Percentiles rank a stretch among this genome's conserved stretches.
phyloP scores from a whole-genome alignment of 495 filamentous ascomycete species.

The Opeltia flavorubescens region DNA sequence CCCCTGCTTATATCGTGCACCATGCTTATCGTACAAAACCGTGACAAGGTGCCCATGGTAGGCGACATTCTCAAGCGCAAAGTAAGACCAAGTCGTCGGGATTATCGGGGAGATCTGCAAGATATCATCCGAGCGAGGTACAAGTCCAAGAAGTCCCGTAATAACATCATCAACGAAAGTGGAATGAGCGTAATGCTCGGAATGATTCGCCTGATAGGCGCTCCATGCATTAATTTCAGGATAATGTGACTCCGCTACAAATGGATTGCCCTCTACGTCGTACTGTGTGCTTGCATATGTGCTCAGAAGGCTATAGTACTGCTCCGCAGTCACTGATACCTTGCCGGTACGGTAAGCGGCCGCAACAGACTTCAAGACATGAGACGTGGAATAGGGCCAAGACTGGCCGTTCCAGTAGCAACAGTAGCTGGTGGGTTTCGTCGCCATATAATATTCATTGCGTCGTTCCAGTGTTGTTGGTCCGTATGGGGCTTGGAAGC shows the following conservation, averaged over 20 bases:
- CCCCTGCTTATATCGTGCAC: slow-evolving; percentile 22
- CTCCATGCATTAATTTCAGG: slow-evolving; percentile 27
- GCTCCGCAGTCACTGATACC: slow-evolving; percentile 21
- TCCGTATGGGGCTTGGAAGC: slow-evolving; percentile 27
- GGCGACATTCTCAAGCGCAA: slow-evolving; percentile 28
- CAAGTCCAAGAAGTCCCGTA: slow-evolving; percentile 29
- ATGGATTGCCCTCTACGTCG: slow-evolving; percentile 25
- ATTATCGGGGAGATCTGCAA: slow-evolving; percentile 27
- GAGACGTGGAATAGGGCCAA: slow-evolving; percentile 30
- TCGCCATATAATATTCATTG: slow-evolving; percentile 26
- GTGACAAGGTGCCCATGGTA: slow-evolving; percentile 31
- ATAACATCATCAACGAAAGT: slow-evolving; percentile 34
- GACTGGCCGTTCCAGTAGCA: slow-evolving; percentile 34
- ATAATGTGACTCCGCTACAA: slow-evolving; percentile 32
- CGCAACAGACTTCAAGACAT: not conserved
- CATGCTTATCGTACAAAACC: slow-evolving; percentile 26
- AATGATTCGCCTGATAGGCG: slow-evolving; percentile 26
- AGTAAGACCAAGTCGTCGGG: slow-evolving; percentile 29
- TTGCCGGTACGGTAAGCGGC: slow-evolving; percentile 21
- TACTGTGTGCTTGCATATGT: slow-evolving; percentile 29
- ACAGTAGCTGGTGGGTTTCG: slow-evolving; percentile 27
- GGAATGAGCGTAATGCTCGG: slow-evolving; percentile 32
- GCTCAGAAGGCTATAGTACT: slow-evolving; percentile 21
- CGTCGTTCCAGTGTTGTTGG: slow-evolving; percentile 30
- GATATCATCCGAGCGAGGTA: slow-evolving; percentile 22